phyloP scores from a whole-genome alignment of 2,329 filamentous ascomycete species.

The Beauveria varroae region DNA sequence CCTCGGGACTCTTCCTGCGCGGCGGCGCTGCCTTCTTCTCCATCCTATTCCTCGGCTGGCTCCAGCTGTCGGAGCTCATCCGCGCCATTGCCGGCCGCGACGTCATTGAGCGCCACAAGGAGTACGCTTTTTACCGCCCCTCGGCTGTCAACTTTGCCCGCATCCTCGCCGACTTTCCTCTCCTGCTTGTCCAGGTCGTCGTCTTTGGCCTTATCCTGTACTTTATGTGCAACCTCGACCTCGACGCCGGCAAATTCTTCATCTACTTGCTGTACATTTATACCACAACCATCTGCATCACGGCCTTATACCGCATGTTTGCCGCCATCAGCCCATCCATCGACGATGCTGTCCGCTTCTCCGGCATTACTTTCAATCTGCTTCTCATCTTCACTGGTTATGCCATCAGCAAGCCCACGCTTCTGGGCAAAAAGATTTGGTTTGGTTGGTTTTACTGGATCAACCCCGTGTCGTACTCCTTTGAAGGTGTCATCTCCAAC shows the following conservation, averaged over 20 bases:
- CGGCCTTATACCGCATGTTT: slow-evolving; percentile 50
- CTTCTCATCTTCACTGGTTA: slow-evolving; percentile 62
- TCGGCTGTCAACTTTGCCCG: slow-evolving; percentile 48
- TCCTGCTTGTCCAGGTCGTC: slow-evolving; percentile 54
- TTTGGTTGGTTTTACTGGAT: slow-evolving; percentile 59
- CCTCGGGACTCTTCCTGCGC: slow-evolving; percentile 53
- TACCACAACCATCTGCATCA: slow-evolving; percentile 46
- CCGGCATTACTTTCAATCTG: slow-evolving; percentile 48
- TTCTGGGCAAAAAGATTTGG: slow-evolving; percentile 56
- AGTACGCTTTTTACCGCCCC: slow-evolving; percentile 45
- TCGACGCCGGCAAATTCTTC: slow-evolving; percentile 58
- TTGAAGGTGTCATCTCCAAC: slow-evolving; percentile 51
- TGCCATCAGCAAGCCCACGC: slow-evolving; percentile 47
- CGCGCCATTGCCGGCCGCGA: slow-evolving; percentile 64
- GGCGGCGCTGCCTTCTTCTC: slow-evolving; percentile 41
- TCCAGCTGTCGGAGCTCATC: slow-evolving; percentile 72
- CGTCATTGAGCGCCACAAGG: slow-evolving; percentile 43
- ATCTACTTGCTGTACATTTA: slow-evolving; percentile 57
- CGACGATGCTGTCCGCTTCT: slow-evolving; percentile 54
- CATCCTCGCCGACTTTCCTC: slow-evolving; percentile 49
- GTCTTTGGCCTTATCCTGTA: slow-evolving; percentile 66
- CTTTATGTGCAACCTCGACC: slow-evolving; percentile 65
- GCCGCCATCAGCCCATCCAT: slow-evolving; percentile 51
- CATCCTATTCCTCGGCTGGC: slow-evolving; percentile 48
- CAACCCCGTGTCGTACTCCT: slow-evolving; percentile 59